Evolutionary conservation across 2,329 filamentous ascomycete species (phyloP).

Genomic region (Pseudocercospora cruenta): DNA sequence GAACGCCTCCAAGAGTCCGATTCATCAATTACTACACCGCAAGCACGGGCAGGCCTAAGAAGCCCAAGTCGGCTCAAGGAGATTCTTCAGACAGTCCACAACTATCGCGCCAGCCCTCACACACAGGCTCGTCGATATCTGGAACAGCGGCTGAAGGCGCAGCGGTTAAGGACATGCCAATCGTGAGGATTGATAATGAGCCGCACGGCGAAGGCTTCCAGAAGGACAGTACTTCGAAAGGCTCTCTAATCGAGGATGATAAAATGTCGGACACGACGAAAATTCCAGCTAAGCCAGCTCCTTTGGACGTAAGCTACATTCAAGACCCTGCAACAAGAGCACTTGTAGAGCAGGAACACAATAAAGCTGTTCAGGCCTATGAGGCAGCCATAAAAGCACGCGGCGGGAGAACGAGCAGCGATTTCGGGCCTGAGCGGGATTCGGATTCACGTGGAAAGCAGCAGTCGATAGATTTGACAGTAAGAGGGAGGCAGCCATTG

Average conservation of each 20-base stretch:
- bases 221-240: not conserved
- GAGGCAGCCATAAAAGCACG: conserved; percentile 42
- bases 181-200: not conserved
- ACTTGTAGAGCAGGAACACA: conserved; percentile 69
- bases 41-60: conserved; percentile 71
- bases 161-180: not conserved
- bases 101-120: conserved; percentile 13
- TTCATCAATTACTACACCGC: conserved; percentile 92
- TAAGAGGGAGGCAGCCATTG: conserved; percentile 24
- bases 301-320: conserved; percentile 62
- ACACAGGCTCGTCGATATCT: not conserved
- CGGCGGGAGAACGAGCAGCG: not conserved
- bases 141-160: not conserved
- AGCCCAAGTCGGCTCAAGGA: conserved; percentile 50
- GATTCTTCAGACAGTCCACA: conserved; percentile 18
- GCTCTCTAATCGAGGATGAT: not conserved
- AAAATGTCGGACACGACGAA: not conserved
- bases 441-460: conserved; percentile 29
- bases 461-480: conserved; percentile 13
- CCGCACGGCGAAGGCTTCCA: not conserved
- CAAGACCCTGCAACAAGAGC: conserved; percentile 68
- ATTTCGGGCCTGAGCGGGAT: not conserved
- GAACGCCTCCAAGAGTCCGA: conserved; percentile 60
- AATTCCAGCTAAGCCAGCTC: conserved; percentile 54
- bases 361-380: conserved; percentile 65